Conservation (phyloP, 2,329 filamentous ascomycete species). For the Scedosporium boydii region DNA sequence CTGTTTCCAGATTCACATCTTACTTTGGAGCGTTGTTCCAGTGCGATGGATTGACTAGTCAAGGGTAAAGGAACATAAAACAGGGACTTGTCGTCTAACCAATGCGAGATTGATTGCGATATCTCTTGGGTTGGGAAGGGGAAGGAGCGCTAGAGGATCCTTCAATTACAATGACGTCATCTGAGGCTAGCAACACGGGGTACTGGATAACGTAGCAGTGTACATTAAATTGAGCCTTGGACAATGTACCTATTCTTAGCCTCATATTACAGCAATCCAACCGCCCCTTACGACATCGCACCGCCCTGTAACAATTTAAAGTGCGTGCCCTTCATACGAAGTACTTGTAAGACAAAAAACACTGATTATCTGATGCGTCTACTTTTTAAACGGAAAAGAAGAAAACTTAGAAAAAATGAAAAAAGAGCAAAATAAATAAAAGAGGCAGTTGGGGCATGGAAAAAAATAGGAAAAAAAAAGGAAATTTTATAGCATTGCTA, state of each 20-base stretch:
- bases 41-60: not conserved
- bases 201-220: not conserved
- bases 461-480: not conserved
- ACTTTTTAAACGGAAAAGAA: not conserved
- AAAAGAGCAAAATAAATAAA: not conserved
- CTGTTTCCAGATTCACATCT: not conserved
- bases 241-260: no score
- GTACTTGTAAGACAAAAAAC: no score
- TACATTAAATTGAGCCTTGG: not conserved
- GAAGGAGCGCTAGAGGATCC: not conserved
- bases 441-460: no score
- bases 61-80: not conserved
- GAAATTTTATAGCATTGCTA: not conserved
- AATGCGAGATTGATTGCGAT: not conserved
- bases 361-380: no score
- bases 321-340: no score
- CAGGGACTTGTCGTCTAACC: not conserved
- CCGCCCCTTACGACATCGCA: no score
- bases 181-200: not conserved
- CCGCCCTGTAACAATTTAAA: no score
- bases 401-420: not conserved
- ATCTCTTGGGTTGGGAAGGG: not conserved
- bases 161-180: not conserved
- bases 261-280: no score
- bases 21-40: not conserved